These are phyloP conservation scores for Aspergillus nidulans DNA, from an alignment of 495 filamentous ascomycete genomes.

Conservation along the genomic window DNA sequence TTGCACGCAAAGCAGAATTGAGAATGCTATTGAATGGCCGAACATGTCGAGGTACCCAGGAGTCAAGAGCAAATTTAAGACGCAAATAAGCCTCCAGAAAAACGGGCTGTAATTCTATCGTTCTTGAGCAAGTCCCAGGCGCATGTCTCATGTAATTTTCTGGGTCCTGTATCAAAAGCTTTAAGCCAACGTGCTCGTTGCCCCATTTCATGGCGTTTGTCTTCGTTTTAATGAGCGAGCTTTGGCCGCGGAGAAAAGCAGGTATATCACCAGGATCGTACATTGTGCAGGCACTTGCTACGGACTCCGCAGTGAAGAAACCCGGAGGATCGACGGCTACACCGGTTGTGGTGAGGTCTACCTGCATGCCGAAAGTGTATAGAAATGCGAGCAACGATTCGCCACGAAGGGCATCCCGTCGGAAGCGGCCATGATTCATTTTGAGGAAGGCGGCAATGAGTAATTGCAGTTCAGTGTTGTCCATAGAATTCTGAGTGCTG, in stretches of 20 bases:
- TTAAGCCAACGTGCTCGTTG: constrained; percentile 24
- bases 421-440: constrained; percentile 32
- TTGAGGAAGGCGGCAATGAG: constrained; percentile 54
- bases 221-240: constrained; percentile 33
- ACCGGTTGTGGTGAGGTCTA: constrained; percentile 43
- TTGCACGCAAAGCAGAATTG: constrained; percentile 24
- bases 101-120: constrained; percentile 25
- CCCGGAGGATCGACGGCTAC: constrained; percentile 49
- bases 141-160: constrained; percentile 54
- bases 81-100: constrained; percentile 23
- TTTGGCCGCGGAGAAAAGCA: constrained; percentile 35
- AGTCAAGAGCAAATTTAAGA: constrained; percentile 19
- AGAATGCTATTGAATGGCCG: constrained; percentile 23
- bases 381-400: constrained; percentile 49
- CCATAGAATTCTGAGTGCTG: constrained; percentile 38
- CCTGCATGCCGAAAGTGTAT: constrained; percentile 39
- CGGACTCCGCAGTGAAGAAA: constrained; percentile 31
- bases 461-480: constrained; percentile 49
- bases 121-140: constrained; percentile 37
- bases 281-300: constrained; percentile 2
- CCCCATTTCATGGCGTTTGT: constrained; percentile 25
- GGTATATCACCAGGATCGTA: constrained; percentile 9
- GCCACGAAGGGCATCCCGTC: constrained; percentile 24
- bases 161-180: constrained; percentile 58
- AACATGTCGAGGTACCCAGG: constrained; percentile 15